Conservation (phyloP, 139 green algal species). For the Parachlorella kessleri region DNA sequence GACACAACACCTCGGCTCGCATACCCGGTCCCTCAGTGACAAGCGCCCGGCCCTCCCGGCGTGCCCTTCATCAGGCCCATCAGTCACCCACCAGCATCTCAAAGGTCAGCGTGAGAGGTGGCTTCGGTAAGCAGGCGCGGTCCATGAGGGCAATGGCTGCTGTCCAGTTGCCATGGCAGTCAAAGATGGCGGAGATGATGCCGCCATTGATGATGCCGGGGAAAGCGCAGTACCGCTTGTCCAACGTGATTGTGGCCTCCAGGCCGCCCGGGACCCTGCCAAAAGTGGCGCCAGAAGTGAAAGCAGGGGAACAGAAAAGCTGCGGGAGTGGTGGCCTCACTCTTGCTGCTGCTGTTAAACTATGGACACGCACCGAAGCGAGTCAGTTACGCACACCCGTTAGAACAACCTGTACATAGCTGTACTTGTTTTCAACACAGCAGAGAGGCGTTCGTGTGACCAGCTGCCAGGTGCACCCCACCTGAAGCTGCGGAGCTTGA, state of each 20-base stretch:
- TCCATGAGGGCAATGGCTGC: conserved; percentile 87
- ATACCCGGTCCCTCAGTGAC: too few relatives aligned
- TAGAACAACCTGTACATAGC: too few relatives aligned
- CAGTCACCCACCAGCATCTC: conserved; percentile 67
- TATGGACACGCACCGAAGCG: too few relatives aligned
- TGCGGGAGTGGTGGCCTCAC: neutral
- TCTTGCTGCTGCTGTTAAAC: too few relatives aligned
- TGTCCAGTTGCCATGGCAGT: conserved; percentile 86
- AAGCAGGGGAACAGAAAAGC: neutral
- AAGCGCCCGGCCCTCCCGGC: too few relatives aligned
- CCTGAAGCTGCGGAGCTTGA: neutral
- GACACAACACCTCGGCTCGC: too few relatives aligned
- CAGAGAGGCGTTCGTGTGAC: too few relatives aligned
- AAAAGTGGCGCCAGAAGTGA: neutral
- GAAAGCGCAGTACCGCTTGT: conserved; percentile 69
- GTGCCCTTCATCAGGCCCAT: too few relatives aligned
- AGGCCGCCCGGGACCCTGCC: conserved; percentile 47
- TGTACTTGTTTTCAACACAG: too few relatives aligned
- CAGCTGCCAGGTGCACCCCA: neutral
- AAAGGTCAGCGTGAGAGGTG: conserved; percentile 81
- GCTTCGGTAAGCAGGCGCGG: conserved; percentile 63
- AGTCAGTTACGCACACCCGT: too few relatives aligned
- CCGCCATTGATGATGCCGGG: conserved; percentile 84
- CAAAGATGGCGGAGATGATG: conserved; percentile 71
- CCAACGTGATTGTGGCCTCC: conserved; percentile 48